Conservation (phyloP, 2,329 filamentous ascomycete species). For the Fusarium marasasianum region DNA sequence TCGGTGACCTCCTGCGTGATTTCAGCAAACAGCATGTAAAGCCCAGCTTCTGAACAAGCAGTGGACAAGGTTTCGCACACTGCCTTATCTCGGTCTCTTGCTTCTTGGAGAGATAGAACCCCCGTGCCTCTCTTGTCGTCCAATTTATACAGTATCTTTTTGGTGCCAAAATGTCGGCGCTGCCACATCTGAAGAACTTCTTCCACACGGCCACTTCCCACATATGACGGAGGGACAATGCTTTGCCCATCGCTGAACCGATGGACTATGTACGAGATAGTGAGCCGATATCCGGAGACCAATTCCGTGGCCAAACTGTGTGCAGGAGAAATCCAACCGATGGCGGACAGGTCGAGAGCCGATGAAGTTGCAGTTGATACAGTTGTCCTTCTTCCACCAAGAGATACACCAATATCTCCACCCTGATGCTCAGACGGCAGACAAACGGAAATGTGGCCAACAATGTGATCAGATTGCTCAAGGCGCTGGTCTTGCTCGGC, state of each 20-base stretch:
- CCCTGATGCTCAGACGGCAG: constrained; percentile 23
- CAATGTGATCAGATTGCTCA: not conserved
- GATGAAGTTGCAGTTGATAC: constrained; percentile 3
- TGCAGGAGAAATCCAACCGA: constrained; percentile 14
- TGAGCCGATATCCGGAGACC: constrained; percentile 17
- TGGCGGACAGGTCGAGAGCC: constrained; percentile 13
- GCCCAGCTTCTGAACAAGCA: not conserved
- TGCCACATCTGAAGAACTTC: constrained; percentile 10
- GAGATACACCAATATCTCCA: constrained; percentile 16
- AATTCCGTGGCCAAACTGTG: constrained; percentile 1
- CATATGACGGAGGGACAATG: not conserved
- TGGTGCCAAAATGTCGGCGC: not conserved
- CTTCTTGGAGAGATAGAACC: not conserved
- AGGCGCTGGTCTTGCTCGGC: not conserved
- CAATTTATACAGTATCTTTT: constrained; percentile 12
- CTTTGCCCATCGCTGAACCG: not conserved
- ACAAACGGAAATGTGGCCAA: constrained; percentile 12
- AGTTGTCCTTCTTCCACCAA: not conserved
- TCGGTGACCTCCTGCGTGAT: constrained; percentile 5
- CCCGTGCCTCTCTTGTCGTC: not conserved
- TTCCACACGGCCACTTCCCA: not conserved
- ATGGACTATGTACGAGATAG: constrained; percentile 17
- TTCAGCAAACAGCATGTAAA: constrained; percentile 19
- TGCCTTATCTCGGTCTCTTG: not conserved
- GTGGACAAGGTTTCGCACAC: constrained; percentile 1